These are phyloP conservation scores for Rozella allomycis DNA, from an alignment of 371 early-diverging fungal genomes.

Conservation along the genomic window DNA sequence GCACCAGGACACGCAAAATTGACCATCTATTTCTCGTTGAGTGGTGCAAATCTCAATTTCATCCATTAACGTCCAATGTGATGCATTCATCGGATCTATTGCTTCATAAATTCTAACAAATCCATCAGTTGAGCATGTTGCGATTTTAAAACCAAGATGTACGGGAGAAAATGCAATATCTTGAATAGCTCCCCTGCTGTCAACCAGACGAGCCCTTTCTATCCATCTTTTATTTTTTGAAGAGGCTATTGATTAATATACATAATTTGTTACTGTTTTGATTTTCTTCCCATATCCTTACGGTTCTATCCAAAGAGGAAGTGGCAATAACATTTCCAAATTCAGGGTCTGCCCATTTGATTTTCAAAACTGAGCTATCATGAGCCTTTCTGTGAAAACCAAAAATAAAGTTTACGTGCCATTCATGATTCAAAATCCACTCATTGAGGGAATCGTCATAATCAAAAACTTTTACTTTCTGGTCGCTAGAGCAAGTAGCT, in stretches of 20 bases:
- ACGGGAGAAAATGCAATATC: constrained; percentile 74
- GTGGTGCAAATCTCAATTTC: neutral
- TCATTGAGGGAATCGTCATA: constrained; percentile 33
- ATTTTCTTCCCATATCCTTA: constrained; percentile 75
- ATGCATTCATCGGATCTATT: constrained; percentile 48
- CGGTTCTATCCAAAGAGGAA: constrained; percentile 70
- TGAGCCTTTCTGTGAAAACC: constrained; percentile 32
- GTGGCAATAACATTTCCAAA: constrained; percentile 76
- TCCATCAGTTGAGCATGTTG: constrained; percentile 65
- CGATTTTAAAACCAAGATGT: constrained; percentile 48
- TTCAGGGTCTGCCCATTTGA: constrained; percentile 79
- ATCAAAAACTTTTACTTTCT: constrained; percentile 78
- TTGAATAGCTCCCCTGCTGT: constrained; percentile 49
- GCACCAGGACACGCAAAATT: constrained; percentile 56
- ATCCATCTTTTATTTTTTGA: constrained; percentile 41
- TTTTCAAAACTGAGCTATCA: constrained; percentile 58
- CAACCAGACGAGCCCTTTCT: constrained; percentile 38
- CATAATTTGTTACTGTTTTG: constrained; percentile 29
- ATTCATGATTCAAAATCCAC: constrained; percentile 64
- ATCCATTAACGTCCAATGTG: constrained; percentile 55
- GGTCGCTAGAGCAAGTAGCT: constrained; percentile 70
- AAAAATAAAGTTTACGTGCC: constrained; percentile 31
- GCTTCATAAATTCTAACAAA: constrained; percentile 73
- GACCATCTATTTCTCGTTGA: constrained; percentile 3
- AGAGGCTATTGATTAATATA: constrained; percentile 5